Base-by-base conservation (phyloP, 352 stramenopile genomes). In the Globisporangium nodosum region DNA sequence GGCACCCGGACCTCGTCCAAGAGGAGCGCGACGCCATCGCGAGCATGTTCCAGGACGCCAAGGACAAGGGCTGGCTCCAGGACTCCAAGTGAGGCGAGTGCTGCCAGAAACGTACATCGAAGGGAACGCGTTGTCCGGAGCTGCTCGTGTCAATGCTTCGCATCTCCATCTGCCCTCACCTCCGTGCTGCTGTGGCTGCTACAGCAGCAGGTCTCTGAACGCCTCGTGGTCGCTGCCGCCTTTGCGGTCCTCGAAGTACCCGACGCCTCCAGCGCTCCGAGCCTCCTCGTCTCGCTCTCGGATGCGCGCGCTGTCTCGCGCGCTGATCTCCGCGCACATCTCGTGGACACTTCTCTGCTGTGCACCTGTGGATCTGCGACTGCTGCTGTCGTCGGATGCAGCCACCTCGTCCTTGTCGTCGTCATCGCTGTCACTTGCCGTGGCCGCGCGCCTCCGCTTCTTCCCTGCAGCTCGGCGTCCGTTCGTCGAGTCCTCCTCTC, bases 41-140 rank as follows among this genome's bases (percentile, higher is more conserved):
- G 20, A 65, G 81, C 6, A 89, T 92, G 79, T 92, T 92, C 59
- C 69, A 82, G 18, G 78, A 82, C 16, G 82, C 82, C 2, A 81
- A 71, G 37, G 78, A 85, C 18, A 90, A 92, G 54, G 82, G 82
- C 7, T 92, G 82, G 82, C 73, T 92, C n/a, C 69, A 84, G 56
- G 70, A 85, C 54, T 72, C 71, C 35, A 50, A 70, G 52, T 83
- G 71, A 70, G 16, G 18, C 9, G 5, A 18, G 8, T 49, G 43
- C 46, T 9, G 13, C 45, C 18, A 30, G 45, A 31, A 13, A 15
- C 35, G 35, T 15, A 15, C 35, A 40, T 40, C 35, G 11, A 48
- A 48, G 40, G 40, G 40, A n/a, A 20, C 15, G 21, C 15, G 40
- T 46, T 30, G 35, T 58, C 37, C 45, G 21, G 21, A 24, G 21